Evolutionary conservation across 1,139 yeast genomes (phyloP).

Genomic region (Candida sp.): DNA sequence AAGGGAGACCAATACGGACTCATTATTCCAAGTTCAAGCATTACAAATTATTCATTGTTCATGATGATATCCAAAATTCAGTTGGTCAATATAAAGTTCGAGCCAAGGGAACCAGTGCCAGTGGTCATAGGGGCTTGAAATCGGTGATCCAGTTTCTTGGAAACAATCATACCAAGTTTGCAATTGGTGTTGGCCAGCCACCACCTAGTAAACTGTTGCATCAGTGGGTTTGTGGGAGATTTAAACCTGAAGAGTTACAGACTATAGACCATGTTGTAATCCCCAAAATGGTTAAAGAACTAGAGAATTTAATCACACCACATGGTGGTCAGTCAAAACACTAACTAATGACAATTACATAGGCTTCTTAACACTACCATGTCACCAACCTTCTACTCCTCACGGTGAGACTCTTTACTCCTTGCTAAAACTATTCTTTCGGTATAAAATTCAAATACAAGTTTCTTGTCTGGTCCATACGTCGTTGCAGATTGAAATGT

Average conservation of each 20-base stretch:
- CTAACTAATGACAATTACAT: too few relatives aligned
- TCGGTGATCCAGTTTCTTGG: constrained; percentile 46
- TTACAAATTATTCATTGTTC: constrained; percentile 51
- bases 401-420: too few relatives aligned
- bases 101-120: constrained; percentile 50
- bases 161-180: constrained; percentile 50
- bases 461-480: too few relatives aligned
- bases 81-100: constrained; percentile 64
- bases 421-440: too few relatives aligned
- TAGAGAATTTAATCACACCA: constrained; percentile 18
- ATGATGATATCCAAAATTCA: constrained; percentile 70
- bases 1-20: constrained; percentile 52
- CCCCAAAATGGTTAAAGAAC: constrained; percentile 31
- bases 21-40: constrained; percentile 37
- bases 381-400: too few relatives aligned
- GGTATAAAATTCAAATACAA: too few relatives aligned
- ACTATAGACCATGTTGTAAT: constrained; percentile 29
- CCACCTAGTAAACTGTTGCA: constrained; percentile 45
- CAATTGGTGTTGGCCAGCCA: constrained; percentile 77
- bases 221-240: constrained; percentile 53
- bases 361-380: too few relatives aligned
- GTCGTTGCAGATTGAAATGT: too few relatives aligned
- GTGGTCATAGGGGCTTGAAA: constrained; percentile 82
- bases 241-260: constrained; percentile 33
- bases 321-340: too few relatives aligned